Evolutionary conservation across 2,329 filamentous ascomycete species (phyloP).

Genomic region (Colletotrichum musicola): DNA sequence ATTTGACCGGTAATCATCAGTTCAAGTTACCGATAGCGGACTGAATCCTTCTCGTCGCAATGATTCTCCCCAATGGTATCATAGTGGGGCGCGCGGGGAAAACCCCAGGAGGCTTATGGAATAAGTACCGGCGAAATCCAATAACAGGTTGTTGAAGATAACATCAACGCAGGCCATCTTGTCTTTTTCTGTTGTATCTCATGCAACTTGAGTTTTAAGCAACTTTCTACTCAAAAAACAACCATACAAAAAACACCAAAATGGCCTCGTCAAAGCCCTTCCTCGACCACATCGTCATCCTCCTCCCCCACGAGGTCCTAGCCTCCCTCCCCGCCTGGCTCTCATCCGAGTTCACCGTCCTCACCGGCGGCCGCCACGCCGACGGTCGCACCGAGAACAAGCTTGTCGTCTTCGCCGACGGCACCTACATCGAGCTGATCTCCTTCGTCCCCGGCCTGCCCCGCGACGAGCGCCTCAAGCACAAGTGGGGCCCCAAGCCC

Average conservation of each 20-base stretch:
- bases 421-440: slow-evolving; percentile 76
- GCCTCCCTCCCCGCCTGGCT: slow-evolving; percentile 62
- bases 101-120: neutral
- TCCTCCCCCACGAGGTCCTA: slow-evolving; percentile 66
- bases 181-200: neutral
- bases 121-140: slow-evolving; percentile 21
- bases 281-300: slow-evolving; percentile 75
- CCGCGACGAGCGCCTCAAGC: slow-evolving; percentile 55
- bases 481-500: slow-evolving; percentile 69
- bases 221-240: too few species aligned
- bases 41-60: slow-evolving; percentile 21
- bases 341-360: slow-evolving; percentile 66
- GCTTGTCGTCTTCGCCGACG: slow-evolving; percentile 72
- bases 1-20: neutral
- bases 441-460: slow-evolving; percentile 61
- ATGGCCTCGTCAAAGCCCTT: slow-evolving; percentile 42
- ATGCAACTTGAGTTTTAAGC: too few species aligned
- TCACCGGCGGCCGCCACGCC: slow-evolving; percentile 71
- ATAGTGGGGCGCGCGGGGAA: slow-evolving; percentile 38
- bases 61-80: slow-evolving; percentile 29
- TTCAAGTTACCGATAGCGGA: slow-evolving; percentile 24
- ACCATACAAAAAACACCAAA: neutral
- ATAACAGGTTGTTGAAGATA: neutral
- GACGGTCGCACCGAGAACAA: slow-evolving; percentile 72
- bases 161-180: neutral